Base-by-base conservation (phyloP, 306 rosid species). In the Fragaria iinumae region DNA sequence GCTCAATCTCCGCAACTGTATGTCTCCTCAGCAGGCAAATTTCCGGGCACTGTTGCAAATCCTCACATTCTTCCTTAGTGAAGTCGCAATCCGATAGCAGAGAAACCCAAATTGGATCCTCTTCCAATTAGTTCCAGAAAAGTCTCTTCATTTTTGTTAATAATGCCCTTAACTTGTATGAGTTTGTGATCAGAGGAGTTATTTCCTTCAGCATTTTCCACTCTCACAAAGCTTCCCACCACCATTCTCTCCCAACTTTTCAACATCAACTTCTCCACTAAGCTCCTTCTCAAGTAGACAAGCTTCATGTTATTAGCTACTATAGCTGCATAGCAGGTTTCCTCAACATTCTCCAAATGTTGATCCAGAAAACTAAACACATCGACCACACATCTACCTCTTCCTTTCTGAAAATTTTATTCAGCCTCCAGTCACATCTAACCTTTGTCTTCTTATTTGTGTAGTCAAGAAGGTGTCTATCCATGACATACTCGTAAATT, bases 11-110 rank as follows among this genome's bases (percentile, higher is more conserved):
- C 0, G 39, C 44, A 3, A 64, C 11, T 34, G 21, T 64, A 36
- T 6, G 69, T 8, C 44, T 64, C 44, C 44, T 64, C 4, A 32
- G 23, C 23, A 64, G 12, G 43, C 69, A 36, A 36, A 32, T 34
- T 18, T 29, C 68, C 11, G 43, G 43, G n/a, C 43, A 32, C 16
- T 11, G 43, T 63, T 63, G 68, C 68, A 63, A 32, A 14, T 63
- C 67, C 67, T 11, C 36, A 5, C 67, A 60, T 27, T 60, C 69
- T 32, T 64, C 97, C 93, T 93, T 89, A 8, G 88, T 89, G 79
- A 93, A 52, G 70, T 89, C 91, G 27, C 74, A 80, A 77, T 89
- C 90, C 9, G 91, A 90, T 4, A 93, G 87, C 79, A 79, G 80
- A 38, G 88, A 80, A 47, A 89, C 70, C 41, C 86, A 80, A 47